Evolutionary conservation across 257 asterid species (phyloP), one percentile per base, ranked within the genome.

Genomic region (Nicotiana paniculata): DNA sequence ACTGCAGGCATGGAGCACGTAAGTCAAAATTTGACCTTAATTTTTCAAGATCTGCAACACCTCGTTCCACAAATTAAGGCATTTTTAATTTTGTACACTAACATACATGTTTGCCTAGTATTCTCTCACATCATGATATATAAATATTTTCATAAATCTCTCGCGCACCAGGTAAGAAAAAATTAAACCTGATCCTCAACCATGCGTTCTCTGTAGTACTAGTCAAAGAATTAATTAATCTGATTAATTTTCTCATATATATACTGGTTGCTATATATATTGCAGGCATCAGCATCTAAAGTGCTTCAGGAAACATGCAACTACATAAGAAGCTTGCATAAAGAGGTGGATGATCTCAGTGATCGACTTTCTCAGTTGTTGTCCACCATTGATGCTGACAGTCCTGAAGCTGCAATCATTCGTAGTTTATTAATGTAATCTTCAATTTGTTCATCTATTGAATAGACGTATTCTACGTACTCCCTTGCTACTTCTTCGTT

Each of bases 281-380:
- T 62, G 53, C 85, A 96, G 99, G 92, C 92, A n/a, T 90, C 97
- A 12, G 99, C 99, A 17, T 89, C 91, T 5, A 96, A 96, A 86
- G 98, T 96, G 48, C 95, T 95, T 1, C 97, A 93, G 54, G 99
- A 95, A 82, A 93, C 99, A 24, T 95, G 99, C 97, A 93, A 93
- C 87, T 95, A 95, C 90, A 93, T 95, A 24, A 84, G 92, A 53
- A 90, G 83, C 83, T 85, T 96, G 91, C 99, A 94, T 92, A 88
- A 86, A 82, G 98, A 96, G 77, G 97, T 94, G 80, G 95, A 91
- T 83, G 95, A 94, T 88, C 89, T 96, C 43, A 96, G 99, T 66
- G 99, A 91, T 58, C 90, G 99, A 82, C 93, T 96, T 13, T 94
- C 98, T 12, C 95, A 96, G 61, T 91, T 94, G 0, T 82, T 96